Evolutionary conservation across 305 asterid genomes (phyloP), one percentile per base, ranked within the genome.

Genomic region (Fraxinus latifolia): DNA sequence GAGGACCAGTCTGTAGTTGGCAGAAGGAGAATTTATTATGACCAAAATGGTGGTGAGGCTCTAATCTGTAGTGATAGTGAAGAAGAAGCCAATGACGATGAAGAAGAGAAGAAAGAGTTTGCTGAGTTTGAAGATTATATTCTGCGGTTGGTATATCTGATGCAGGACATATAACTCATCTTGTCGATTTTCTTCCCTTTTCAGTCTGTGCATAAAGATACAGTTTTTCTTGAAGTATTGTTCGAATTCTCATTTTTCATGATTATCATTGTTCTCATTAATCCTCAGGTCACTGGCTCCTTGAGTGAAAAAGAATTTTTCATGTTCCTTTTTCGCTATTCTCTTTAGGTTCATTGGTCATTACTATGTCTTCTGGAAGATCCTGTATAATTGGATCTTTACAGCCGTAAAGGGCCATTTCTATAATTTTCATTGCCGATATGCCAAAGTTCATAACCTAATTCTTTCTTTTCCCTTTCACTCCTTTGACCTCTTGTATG

Each of bases 1-100:
- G 98, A 92, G 88, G 98, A 94, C 83, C 98, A 96, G 88, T 96
- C 99, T 8, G 98, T 93, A 50, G 91, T 96, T 47, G 98, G 99
- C 78, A 92, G 98, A 87, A 92, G 98, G 83, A 92, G 99, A 88
- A 96, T 96, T 74, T 96, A 96, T 87, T 96, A 96, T 87, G 99
- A 91, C 75, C 97, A 90, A 83, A 90, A 76, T 87, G 95, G 97
- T 31, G 98, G 99, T 0, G 99, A 96, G 90, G 95, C 99, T 82
- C 93, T 96, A 65, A 93, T 96, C 85, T 92, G 96, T 83, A 96
- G 99, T 87, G 99, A 96, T 62, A 94, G 98, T 68, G 99, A 96
- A 87, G 99, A 96, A 85, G 99, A 96, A 85, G 85, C 90, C 3
- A 87, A 79, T 79, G 98, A 93, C 0, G 95, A 91, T 77, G 97